Base-by-base conservation (phyloP, 768 basidiomycete genomes). In the Mycena kentingensis region DNA sequence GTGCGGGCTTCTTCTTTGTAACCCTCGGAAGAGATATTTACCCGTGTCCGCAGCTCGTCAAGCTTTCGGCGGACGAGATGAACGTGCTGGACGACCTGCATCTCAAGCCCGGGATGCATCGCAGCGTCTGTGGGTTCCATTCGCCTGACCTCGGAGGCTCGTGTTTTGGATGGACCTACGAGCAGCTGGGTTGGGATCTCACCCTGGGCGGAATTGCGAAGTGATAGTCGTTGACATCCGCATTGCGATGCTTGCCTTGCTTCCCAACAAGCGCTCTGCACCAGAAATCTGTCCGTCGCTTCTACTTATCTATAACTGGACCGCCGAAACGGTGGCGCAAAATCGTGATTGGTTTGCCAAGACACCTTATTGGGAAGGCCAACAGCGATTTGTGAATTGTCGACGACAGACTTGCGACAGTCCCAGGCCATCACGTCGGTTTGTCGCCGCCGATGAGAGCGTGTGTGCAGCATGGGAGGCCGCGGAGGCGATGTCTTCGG, bases 181-280 rank as follows among this genome's bases (percentile, higher is more conserved):
- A 70, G 18, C 64, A 65, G 49, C 60, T 74, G 7, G 73, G 73
- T 2, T 74, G 73, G 73, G 54, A 65, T 50, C 69, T 73, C 65
- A 42, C 46, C 1, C 39, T 39, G 36, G 72, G 68, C 25, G 71
- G 68, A 22, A 41, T 65, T 21, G 54, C 45, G 25, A 31, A n/a
- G 21, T 18, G n/a, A 34, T n/a, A 34, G 32, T 34, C 11, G 11
- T 34, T 34, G 32, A 34, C n/a, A 10, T 34, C n/a, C 22, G 26
- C n/a, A n/a, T n/a, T n/a, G n/a, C n/a, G n/a, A n/a, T n/a, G n/a
- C n/a, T n/a, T n/a, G n/a, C n/a, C n/a, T n/a, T n/a, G n/a, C n/a
- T n/a, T n/a, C n/a, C n/a, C n/a, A n/a, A n/a, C n/a, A n/a, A n/a
- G n/a, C n/a, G n/a, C n/a, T n/a, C n/a, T n/a, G n/a, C n/a, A n/a